phyloP scores from a whole-genome alignment of 768 basidiomycete species.

The Cystofilobasidium bisporidii region DNA sequence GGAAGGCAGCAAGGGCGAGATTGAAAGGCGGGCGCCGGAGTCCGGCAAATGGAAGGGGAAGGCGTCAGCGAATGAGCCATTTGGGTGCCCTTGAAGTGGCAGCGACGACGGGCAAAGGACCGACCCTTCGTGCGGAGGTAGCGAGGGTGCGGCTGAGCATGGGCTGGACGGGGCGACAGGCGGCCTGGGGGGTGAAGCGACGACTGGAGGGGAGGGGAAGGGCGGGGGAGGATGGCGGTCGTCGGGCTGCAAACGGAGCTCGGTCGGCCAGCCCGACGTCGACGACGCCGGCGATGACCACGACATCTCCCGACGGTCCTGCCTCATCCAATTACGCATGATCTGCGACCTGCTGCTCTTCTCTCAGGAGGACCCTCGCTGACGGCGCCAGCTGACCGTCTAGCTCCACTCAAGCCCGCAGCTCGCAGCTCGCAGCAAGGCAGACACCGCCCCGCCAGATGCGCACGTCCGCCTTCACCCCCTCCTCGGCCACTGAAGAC shows the following conservation, averaged over 20 bases:
- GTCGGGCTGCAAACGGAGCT: neutral
- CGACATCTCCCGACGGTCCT: too few relatives aligned
- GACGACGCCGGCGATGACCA: neutral
- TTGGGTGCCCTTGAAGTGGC: neutral
- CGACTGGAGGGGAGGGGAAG: neutral
- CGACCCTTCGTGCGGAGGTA: constrained; percentile 2
- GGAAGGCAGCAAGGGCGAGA: neutral
- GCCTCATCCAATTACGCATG: too few relatives aligned
- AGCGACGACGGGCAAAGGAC: neutral
- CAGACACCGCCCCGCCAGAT: too few relatives aligned
- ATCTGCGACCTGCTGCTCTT: too few relatives aligned
- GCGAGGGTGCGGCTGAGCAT: constrained; percentile 11
- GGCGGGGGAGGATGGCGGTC: neutral
- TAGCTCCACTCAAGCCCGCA: too few relatives aligned
- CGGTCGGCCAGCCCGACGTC: neutral
- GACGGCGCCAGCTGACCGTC: too few relatives aligned
- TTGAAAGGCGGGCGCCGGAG: neutral
- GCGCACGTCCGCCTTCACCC: neutral
- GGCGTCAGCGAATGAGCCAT: too few relatives aligned
- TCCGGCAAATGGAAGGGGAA: too few relatives aligned
- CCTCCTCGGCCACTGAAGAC: neutral
- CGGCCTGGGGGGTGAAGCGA: neutral
- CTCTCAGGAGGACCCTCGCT: too few relatives aligned
- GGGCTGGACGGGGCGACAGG: neutral
- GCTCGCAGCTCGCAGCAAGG: too few relatives aligned